Percentiles rank a stretch among this genome's conserved stretches.
Evolutionary conservation across 352 stramenopile species (phyloP).

Genomic region (Thraustochytrium sp.): DNA sequence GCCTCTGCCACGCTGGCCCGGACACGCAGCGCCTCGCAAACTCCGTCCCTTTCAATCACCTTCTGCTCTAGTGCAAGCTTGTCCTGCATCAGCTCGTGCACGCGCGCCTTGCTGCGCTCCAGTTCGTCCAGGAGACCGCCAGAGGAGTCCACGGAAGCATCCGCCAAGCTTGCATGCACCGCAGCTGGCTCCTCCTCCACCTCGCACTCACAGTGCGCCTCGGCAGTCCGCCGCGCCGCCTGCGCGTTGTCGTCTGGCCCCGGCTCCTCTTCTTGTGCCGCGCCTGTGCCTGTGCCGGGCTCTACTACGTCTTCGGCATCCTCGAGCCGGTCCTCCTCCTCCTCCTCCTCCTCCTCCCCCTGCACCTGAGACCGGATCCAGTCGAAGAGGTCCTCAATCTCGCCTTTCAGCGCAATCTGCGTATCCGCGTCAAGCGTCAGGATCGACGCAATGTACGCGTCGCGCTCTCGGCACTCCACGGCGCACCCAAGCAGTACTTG

Average conservation of each 20-base stretch:
- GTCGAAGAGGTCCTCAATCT: constrained; percentile 4
- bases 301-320: not conserved
- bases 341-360: not conserved
- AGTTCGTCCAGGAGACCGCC: not conserved
- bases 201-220: no score
- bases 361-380: not conserved
- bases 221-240: no score
- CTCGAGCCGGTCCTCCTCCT: not conserved
- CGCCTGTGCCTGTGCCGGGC: not conserved
- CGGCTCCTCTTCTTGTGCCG: no score
- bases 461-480: not conserved
- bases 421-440: not conserved
- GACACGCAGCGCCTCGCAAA: not conserved
- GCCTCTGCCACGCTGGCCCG: not conserved
- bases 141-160: not conserved
- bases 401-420: not conserved
- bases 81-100: not conserved
- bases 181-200: not conserved
- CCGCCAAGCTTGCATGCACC: not conserved
- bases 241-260: no score
- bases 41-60: not conserved
- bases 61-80: not conserved
- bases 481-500: not conserved
- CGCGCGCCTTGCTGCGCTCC: not conserved
- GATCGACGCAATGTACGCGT: not conserved